These are phyloP conservation scores for Monilinia laxa DNA, from an alignment of 2,329 filamentous ascomycete genomes.

Conservation along the genomic window DNA sequence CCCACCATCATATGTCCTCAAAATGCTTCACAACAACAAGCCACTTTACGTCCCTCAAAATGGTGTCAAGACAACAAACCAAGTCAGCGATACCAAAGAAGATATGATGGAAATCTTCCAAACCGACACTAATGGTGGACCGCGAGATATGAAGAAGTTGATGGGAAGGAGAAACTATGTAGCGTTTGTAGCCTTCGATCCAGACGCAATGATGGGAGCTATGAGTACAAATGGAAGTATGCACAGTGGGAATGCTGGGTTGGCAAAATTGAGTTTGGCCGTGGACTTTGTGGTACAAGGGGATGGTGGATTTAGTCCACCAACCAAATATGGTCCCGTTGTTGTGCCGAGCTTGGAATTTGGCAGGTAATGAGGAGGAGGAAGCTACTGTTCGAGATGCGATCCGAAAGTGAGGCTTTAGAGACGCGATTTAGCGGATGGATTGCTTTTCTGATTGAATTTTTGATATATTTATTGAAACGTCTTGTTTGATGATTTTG, in stretches of 20 bases:
- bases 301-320: constrained; percentile 74
- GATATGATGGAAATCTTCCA: constrained; percentile 99
- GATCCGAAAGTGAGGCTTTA: neutral
- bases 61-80: constrained; percentile 73
- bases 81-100: constrained; percentile 89
- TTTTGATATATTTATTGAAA: neutral
- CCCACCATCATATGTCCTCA: constrained; percentile 80
- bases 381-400: neutral
- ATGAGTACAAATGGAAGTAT: constrained; percentile 37
- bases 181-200: constrained; percentile 91
- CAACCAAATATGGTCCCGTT: constrained; percentile 95
- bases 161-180: constrained; percentile 94
- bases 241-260: constrained; percentile 44
- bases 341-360: constrained; percentile 85
- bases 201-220: constrained; percentile 55
- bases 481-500: neutral
- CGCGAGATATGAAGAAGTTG: constrained; percentile 81
- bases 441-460: neutral
- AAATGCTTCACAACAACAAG: constrained; percentile 93
- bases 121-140: constrained; percentile 80
- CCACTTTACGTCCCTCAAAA: constrained; percentile 88
- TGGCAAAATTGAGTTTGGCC: constrained; percentile 76
- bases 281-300: constrained; percentile 97
- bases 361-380: constrained; percentile 51
- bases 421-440: neutral